These are phyloP conservation scores for Wickerhamomyces hampshirensis DNA, from an alignment of 805 yeast genomes.

Conservation along the genomic window DNA sequence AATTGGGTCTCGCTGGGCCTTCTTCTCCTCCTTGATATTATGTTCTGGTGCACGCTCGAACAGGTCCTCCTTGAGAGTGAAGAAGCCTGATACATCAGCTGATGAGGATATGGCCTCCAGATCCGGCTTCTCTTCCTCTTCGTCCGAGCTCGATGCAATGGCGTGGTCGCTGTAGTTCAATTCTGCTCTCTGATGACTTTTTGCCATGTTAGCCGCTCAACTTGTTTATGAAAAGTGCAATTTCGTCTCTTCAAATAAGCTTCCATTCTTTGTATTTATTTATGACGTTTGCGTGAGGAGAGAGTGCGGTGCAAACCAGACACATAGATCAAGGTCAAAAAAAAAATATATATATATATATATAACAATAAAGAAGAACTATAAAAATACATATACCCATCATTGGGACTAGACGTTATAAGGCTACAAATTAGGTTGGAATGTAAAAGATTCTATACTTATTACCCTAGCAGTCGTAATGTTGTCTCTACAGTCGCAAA, in stretches of 20 bases:
- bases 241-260: too few relatives aligned
- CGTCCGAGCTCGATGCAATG: slow-evolving; percentile 22
- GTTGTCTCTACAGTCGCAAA: slow-evolving; percentile 74
- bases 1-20: not conserved
- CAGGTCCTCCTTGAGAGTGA: slow-evolving; percentile 1
- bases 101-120: slow-evolving; percentile 14
- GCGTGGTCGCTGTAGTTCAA: slow-evolving; percentile 18
- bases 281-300: not conserved
- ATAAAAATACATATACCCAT: not conserved
- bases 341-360: too few relatives aligned
- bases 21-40: slow-evolving; percentile 2
- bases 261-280: too few relatives aligned
- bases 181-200: not conserved
- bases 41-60: slow-evolving; percentile 3
- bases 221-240: too few relatives aligned
- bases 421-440: too few relatives aligned
- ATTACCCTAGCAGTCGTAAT: slow-evolving; percentile 33
- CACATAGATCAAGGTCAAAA: not conserved
- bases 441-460: not conserved
- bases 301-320: not conserved
- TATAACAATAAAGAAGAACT: not conserved
- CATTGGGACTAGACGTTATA: too few relatives aligned
- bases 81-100: slow-evolving; percentile 3
- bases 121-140: slow-evolving; percentile 18
- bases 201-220: not conserved